phyloP scores from a whole-genome alignment of 2,329 filamentous ascomycete species.

The Arachnopeziza araneosa region DNA sequence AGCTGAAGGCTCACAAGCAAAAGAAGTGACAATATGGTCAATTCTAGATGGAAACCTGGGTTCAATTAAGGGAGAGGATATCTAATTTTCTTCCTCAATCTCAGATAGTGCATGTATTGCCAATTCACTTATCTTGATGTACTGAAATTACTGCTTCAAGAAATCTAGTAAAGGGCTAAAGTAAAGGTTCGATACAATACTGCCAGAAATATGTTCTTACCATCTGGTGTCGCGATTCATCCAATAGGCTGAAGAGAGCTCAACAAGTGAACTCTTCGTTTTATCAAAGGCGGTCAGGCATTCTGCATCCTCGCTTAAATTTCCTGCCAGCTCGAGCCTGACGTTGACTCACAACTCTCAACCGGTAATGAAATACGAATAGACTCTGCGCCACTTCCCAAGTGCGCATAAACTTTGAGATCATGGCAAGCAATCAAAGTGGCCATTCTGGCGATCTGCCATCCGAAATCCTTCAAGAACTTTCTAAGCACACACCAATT shows the following conservation, averaged over 20 bases:
- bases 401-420: constrained; percentile 10
- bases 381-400: constrained; percentile 3
- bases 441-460: constrained; percentile 47
- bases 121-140: too few species aligned
- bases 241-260: background rate
- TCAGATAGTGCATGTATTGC: too few species aligned
- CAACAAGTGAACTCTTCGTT: background rate
- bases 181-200: too few species aligned
- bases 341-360: background rate
- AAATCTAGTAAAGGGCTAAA: too few species aligned
- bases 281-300: background rate
- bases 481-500: constrained; percentile 59
- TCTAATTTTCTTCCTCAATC: too few species aligned
- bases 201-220: too few species aligned
- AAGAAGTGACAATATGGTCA: constrained; percentile 24
- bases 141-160: too few species aligned
- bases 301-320: background rate
- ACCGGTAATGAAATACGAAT: background rate
- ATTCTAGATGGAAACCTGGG: constrained; percentile 28
- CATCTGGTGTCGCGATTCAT: too few species aligned
- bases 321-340: background rate
- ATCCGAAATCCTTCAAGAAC: constrained; percentile 57
- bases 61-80: constrained; percentile 22
- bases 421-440: constrained; percentile 36
- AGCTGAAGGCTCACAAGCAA: background rate